Conservation (phyloP, 139 green algal species). For the Bryopsis sp. region DNA sequence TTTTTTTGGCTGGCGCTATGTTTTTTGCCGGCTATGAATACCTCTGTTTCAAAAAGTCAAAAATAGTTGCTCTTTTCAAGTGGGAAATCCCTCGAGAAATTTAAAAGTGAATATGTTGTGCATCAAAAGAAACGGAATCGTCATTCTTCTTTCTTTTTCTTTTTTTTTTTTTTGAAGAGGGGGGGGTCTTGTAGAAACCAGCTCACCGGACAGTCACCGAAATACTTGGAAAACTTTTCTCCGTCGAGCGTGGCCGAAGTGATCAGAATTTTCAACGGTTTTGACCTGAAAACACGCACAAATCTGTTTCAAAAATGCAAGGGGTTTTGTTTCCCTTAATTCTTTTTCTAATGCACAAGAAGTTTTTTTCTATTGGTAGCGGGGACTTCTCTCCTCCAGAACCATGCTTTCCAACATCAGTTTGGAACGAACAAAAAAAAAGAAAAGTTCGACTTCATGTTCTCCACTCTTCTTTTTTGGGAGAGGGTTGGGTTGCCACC, state of each 20-base stretch:
- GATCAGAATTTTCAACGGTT: slow-evolving; percentile 65
- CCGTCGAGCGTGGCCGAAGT: slow-evolving; percentile 86
- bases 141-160: neutral
- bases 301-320: too few species aligned
- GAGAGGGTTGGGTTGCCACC: neutral
- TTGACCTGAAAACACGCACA: slow-evolving; percentile 18
- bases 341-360: neutral
- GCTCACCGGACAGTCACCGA: slow-evolving; percentile 62
- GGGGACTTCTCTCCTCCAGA: neutral
- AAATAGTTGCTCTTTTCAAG: too few species aligned
- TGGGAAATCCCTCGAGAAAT: too few species aligned
- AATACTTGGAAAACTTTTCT: slow-evolving; percentile 82
- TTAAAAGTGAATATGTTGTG: too few species aligned
- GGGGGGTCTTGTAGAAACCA: neutral
- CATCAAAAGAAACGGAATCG: neutral
- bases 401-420: neutral
- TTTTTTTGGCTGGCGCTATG: too few species aligned
- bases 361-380: neutral
- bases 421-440: slow-evolving; percentile 3
- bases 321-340: too few species aligned
- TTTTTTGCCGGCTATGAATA: too few species aligned
- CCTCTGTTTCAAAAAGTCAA: too few species aligned
- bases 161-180: too few species aligned
- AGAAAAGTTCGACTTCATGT: neutral
- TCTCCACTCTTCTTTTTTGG: neutral